Conservation (phyloP, 495 filamentous ascomycete genomes). For the Penicillium silybi region DNA sequence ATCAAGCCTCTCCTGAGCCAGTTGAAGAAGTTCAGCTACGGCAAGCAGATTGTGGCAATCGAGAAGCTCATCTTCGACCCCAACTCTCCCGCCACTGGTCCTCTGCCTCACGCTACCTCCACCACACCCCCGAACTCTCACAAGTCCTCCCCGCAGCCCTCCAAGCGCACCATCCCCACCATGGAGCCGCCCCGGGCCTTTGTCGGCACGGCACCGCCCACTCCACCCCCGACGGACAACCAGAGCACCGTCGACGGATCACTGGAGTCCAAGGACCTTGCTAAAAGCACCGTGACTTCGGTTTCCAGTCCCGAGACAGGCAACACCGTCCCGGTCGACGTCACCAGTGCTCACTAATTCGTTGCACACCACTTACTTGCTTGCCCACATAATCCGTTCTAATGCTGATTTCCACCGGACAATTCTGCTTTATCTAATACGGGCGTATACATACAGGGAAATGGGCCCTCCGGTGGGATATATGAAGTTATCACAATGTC, state of each 20-base stretch:
- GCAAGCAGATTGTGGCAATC: slow-evolving; percentile 75
- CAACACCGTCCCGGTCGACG: slow-evolving; percentile 29
- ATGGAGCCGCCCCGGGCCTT: slow-evolving; percentile 29
- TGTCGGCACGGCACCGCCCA: slow-evolving; percentile 39
- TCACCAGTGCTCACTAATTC: slow-evolving; percentile 28
- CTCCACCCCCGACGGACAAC: slow-evolving; percentile 42
- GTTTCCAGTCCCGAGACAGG: slow-evolving; percentile 32
- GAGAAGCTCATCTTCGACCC: slow-evolving; percentile 57
- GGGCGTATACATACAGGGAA: slow-evolving; percentile 45
- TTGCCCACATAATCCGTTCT: slow-evolving; percentile 37
- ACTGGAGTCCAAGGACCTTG: slow-evolving; percentile 31
- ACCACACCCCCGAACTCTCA: slow-evolving; percentile 45
- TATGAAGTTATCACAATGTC: slow-evolving; percentile 23
- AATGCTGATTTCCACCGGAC: slow-evolving; percentile 22
- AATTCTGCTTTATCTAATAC: slow-evolving; percentile 33
- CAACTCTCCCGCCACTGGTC: slow-evolving; percentile 18
- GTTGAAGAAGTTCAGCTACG: slow-evolving; percentile 69
- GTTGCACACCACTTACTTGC: slow-evolving; percentile 22
- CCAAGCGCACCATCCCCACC: slow-evolving; percentile 33
- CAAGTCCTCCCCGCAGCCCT: slow-evolving; percentile 44
- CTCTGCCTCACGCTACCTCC: slow-evolving; percentile 28
- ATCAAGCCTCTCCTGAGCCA: slow-evolving; percentile 70
- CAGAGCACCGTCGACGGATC: slow-evolving; percentile 30
- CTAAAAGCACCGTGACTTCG: slow-evolving; percentile 33
- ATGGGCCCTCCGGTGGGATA: slow-evolving; percentile 23